These are phyloP conservation scores for Bonia amplexicaulis DNA, from an alignment of 176 grass and related monocot species.

Conservation along the genomic window DNA sequence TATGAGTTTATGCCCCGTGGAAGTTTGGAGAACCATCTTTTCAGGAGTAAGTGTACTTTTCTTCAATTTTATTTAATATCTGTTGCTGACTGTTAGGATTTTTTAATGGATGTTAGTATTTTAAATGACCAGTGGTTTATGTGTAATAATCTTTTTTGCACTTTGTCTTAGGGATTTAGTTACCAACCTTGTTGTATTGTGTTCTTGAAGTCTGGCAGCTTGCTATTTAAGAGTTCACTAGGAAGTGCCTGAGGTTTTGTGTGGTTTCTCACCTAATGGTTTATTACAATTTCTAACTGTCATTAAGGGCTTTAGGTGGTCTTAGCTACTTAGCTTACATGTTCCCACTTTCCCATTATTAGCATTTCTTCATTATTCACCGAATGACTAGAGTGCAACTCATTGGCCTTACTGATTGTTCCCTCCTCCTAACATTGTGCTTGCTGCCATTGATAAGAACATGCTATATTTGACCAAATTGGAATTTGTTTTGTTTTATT, in stretches of 20 bases:
- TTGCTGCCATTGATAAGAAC: conserved; percentile 19
- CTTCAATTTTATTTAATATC: neutral
- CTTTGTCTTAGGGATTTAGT: neutral
- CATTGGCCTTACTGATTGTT: neutral
- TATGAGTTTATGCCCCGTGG: conserved; percentile 99
- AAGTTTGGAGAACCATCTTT: conserved; percentile 99
- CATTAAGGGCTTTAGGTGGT: conserved; percentile 2
- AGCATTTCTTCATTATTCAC: conserved; percentile 3
- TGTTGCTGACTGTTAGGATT: neutral
- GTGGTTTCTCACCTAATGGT: neutral
- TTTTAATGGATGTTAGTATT: neutral
- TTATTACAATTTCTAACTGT: conserved; percentile 1
- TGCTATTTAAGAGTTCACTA: conserved; percentile 9
- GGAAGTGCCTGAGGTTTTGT: neutral
- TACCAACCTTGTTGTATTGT: neutral
- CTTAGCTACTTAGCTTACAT: neutral
- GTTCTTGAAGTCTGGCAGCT: neutral
- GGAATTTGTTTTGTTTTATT: neutral
- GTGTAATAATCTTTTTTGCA: neutral
- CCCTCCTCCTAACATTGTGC: neutral
- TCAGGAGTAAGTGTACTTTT: conserved; percentile 65
- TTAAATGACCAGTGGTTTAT: neutral
- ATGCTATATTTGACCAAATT: conserved; percentile 1
- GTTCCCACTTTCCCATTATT: neutral
- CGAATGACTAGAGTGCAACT: neutral